phyloP scores from a whole-genome alignment of 2,329 filamentous ascomycete genomes.

The Fusarium subtropicale region DNA sequence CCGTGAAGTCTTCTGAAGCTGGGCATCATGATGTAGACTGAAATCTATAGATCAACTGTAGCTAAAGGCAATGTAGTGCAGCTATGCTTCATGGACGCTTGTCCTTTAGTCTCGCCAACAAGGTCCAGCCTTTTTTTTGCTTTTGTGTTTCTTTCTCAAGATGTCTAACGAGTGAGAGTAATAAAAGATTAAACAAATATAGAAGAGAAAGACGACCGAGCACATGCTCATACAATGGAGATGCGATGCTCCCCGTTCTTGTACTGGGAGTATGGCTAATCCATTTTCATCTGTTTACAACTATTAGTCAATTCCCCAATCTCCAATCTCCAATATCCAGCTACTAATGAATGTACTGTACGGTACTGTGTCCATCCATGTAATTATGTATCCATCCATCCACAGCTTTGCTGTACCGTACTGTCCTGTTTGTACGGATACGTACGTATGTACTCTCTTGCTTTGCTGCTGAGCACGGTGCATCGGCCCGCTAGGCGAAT shows the following conservation, averaged over 20 bases:
- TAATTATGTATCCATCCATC: conserved; percentile 2
- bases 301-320: conserved; percentile 43
- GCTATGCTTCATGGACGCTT: conserved; percentile 22
- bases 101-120: conserved; percentile 31
- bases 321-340: conserved; percentile 15
- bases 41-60: conserved; percentile 7
- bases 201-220: not conserved
- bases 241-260: conserved; percentile 30
- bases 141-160: not conserved
- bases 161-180: conserved; percentile 14
- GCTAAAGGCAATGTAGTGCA: not conserved
- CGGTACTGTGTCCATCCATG: conserved; percentile 6
- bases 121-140: conserved; percentile 34
- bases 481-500: conserved; percentile 47
- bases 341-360: not conserved
- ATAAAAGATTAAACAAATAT: conserved; percentile 3
- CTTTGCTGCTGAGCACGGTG: conserved; percentile 43
- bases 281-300: conserved; percentile 42
- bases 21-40: conserved; percentile 39
- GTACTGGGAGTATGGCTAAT: conserved; percentile 32
- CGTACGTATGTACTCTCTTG: not conserved
- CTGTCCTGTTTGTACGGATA: not conserved
- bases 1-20: conserved; percentile 42
- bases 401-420: not conserved
- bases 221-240: not conserved